Evolutionary conservation across 768 basidiomycete genomes (phyloP).

Genomic region (Podaxis pistillaris): DNA sequence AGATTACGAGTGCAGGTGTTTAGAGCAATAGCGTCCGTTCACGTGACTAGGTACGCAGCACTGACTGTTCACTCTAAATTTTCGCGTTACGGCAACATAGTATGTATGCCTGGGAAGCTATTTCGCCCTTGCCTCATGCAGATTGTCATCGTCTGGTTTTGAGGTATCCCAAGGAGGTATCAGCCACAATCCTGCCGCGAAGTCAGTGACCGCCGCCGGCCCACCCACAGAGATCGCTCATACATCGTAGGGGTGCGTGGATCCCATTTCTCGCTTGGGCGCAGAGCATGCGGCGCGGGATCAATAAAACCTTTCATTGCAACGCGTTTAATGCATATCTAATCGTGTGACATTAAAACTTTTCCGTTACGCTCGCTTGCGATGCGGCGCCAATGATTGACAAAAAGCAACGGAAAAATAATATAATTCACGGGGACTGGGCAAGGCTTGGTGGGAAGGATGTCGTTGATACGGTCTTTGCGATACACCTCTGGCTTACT

Average conservation of each 20-base stretch:
- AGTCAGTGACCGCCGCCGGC: constrained; percentile 7
- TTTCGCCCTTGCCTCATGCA: neutral
- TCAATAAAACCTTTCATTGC: neutral
- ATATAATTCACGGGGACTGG: neutral
- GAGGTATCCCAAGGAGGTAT: neutral
- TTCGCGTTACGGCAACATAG: neutral
- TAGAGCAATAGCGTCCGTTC: neutral
- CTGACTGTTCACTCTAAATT: neutral
- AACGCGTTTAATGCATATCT: neutral
- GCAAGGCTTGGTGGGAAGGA: neutral
- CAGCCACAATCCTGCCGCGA: neutral
- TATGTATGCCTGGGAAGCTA: neutral
- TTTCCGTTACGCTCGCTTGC: neutral
- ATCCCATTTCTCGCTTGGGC: neutral
- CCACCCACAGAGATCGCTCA: neutral
- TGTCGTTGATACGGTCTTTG: neutral
- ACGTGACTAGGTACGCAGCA: neutral
- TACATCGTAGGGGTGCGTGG: neutral
- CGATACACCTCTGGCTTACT: neutral
- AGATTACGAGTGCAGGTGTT: neutral
- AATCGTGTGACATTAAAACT: neutral
- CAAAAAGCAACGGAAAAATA: neutral
- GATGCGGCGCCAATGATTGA: neutral
- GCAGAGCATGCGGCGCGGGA: neutral
- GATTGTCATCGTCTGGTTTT: neutral